These are phyloP conservation scores for Takashimella koratensis DNA, from an alignment of 1,284 basidiomycete species.

Conservation along the genomic window DNA sequence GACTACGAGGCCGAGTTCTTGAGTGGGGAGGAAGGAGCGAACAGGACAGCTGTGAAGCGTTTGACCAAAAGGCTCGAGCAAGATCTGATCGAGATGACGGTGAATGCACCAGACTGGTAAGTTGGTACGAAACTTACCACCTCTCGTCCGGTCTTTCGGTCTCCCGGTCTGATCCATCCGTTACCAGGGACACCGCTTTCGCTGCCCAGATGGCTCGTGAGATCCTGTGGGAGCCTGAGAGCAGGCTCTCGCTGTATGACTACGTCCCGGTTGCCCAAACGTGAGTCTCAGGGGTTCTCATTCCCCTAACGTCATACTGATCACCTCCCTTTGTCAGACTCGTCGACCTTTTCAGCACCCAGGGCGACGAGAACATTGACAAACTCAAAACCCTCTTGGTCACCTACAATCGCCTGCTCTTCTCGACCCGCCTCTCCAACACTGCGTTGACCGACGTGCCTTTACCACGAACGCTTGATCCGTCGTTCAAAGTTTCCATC, in stretches of 20 bases:
- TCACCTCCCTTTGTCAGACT: conserved; percentile 53
- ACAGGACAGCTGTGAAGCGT: conserved; percentile 78
- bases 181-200: conserved; percentile 74
- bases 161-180: background rate
- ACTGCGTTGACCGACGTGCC: conserved; percentile 68
- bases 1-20: conserved; percentile 74
- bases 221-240: conserved; percentile 76
- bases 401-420: conserved; percentile 81
- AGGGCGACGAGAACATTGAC: conserved; percentile 56
- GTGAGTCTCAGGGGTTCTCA: conserved; percentile 54
- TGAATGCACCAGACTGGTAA: conserved; percentile 92
- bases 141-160: too few species aligned
- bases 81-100: conserved; percentile 68
- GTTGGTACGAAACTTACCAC: conserved; percentile 25
- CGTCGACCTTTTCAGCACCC: conserved; percentile 74
- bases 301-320: conserved; percentile 16
- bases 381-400: conserved; percentile 66
- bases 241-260: conserved; percentile 68
- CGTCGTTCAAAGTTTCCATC: conserved; percentile 63
- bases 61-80: conserved; percentile 71
- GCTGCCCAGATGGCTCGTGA: conserved; percentile 84
- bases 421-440: conserved; percentile 75
- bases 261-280: conserved; percentile 83
- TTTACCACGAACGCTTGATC: conserved; percentile 69
- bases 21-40: conserved; percentile 61